Conservation (phyloP, 768 basidiomycete genomes). For the Mycena capillaripes region DNA sequence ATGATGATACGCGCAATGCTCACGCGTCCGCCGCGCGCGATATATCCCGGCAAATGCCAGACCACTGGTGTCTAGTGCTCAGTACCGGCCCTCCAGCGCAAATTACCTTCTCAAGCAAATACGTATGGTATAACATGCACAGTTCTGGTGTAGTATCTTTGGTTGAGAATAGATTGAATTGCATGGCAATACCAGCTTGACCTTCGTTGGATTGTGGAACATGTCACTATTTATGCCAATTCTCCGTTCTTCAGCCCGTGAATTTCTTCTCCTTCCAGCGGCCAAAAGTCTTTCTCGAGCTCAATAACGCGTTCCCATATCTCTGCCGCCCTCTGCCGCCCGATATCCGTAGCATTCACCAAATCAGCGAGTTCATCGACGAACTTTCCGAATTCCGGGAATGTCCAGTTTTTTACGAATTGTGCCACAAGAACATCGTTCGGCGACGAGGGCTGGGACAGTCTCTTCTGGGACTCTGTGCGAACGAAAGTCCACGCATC, state of each 20-base stretch:
- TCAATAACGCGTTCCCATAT: conserved; percentile 73
- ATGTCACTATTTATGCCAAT: no score
- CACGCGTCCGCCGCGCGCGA: background rate
- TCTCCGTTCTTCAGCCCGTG: background rate
- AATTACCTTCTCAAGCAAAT: background rate
- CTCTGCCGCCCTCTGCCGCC: conserved; percentile 56
- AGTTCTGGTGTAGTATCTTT: background rate
- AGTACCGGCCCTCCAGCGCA: background rate
- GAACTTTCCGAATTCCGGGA: conserved; percentile 64
- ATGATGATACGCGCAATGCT: background rate
- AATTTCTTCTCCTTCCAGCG: conserved; percentile 54
- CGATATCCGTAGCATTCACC: conserved; percentile 59
- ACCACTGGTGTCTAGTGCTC: background rate
- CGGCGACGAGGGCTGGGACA: conserved; percentile 18
- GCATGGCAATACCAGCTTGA: background rate
- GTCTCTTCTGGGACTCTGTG: conserved; percentile 27
- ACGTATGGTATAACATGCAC: background rate
- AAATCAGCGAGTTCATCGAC: conserved; percentile 64
- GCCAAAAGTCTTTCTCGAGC: conserved; percentile 75
- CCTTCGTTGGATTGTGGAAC: no score
- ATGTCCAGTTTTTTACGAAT: conserved; percentile 78
- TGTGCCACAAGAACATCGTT: conserved; percentile 50
- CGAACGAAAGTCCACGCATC: conserved; percentile 74
- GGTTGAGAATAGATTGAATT: background rate
- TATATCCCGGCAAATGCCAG: background rate